Evolutionary conservation across 2,329 filamentous ascomycete species (phyloP), one percentile per base, ranked within the genome.

Genomic region (Talaromyces sp.): DNA sequence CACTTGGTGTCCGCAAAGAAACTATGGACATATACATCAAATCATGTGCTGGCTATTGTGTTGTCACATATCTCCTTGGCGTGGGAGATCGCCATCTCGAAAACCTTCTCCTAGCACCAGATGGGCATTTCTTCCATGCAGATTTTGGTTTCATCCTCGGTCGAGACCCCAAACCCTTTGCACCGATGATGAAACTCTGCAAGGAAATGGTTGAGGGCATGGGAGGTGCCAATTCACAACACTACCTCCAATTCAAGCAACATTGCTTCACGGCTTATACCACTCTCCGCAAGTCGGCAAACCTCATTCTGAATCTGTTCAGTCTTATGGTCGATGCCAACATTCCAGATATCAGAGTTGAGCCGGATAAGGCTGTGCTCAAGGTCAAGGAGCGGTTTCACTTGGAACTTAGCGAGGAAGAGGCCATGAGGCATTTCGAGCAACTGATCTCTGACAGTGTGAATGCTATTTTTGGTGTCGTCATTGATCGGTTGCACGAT

Each of bases 191-290:
- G 89, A 99, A 99, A 78, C 87, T 99, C 8, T 94, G 91, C 74
- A 94, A 93, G 71, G 94, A 99, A 75, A 99, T 99, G 95, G 92
- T 98, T 3, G 95, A 99, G 73, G 95, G 93, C 68, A 97, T 99
- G 92, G 96, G 96, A 47, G 95, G 95, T 13, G 85, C 89, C 7
- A 85, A 86, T 38, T 92, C 91, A 3, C 87, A 91, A 25, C 89
- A 96, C 68, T 99, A 97, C 77, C 84, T 89, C 51, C 87, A 90
- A 62, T 99, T 99, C 80, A 95, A 95, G 75, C 91, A 96, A 72
- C 97, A 98, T 78, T 97, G 93, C 76, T 97, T 97, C 78, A 91
- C 96, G 2, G 92, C 95, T 0, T 99, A 96, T 79, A 92, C 91
- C 1, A 93, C 95, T 0, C 82, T 99, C 51, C 88, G 95, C 65